Evolutionary conservation across 768 basidiomycete genomes (phyloP).

Genomic region (Pleurotus cornucopiae): DNA sequence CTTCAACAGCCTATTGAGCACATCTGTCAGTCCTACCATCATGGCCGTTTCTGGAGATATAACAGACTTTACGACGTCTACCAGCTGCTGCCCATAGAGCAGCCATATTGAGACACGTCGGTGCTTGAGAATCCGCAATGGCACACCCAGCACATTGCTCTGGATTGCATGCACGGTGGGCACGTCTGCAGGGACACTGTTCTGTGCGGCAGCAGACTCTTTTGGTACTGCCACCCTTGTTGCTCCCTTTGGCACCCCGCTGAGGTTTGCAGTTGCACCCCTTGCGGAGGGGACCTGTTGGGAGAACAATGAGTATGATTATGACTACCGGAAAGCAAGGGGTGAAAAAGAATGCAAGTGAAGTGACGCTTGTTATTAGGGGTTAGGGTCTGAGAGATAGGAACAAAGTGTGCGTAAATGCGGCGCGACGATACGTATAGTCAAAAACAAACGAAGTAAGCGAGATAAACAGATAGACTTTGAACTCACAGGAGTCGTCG

Average conservation of each 20-base stretch:
- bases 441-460: too few relatives aligned
- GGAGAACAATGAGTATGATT: slow-evolving; percentile 34
- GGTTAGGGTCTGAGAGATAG: too few relatives aligned
- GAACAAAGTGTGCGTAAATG: too few relatives aligned
- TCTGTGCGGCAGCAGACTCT: slow-evolving; percentile 45
- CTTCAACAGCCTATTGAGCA: slow-evolving; percentile 32
- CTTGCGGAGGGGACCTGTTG: slow-evolving; percentile 54
- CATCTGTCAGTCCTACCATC: neutral
- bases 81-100: too few relatives aligned
- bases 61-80: slow-evolving; percentile 32
- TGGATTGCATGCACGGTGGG: slow-evolving; percentile 35
- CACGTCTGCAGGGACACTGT: neutral
- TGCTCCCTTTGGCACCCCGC: too few relatives aligned
- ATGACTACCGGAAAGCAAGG: neutral
- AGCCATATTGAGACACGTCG: too few relatives aligned
- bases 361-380: too few relatives aligned
- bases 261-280: too few relatives aligned
- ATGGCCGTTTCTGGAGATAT: neutral
- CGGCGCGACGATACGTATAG: too few relatives aligned
- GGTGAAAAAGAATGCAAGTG: neutral
- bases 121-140: neutral
- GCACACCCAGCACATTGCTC: slow-evolving; percentile 39
- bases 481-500: too few relatives aligned
- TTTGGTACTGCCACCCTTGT: slow-evolving; percentile 14
- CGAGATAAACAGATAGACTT: too few relatives aligned